Percentiles rank a stretch among this genome's conserved stretches.
phyloP scores from a whole-genome alignment of 768 basidiomycete species.

The Boletus subcaerulescens region DNA sequence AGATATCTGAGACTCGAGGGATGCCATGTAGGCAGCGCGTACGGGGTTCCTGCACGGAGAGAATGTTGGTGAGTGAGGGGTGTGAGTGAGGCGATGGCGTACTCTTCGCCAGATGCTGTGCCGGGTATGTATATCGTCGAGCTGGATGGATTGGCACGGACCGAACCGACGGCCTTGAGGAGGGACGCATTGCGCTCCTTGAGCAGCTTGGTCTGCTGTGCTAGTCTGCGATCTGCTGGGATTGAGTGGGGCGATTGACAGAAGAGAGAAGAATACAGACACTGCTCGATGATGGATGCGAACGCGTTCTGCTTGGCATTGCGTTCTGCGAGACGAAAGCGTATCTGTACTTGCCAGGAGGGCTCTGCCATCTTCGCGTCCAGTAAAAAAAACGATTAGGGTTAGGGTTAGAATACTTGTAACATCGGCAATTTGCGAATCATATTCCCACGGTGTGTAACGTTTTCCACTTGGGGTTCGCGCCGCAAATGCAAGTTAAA shows the following conservation, averaged over 20 bases:
- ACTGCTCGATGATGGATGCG: conserved; percentile 87
- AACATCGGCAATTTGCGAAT: conserved; percentile 20
- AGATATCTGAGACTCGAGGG: conserved; percentile 92
- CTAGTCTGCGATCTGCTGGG: conserved; percentile 78
- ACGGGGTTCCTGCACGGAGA: conserved; percentile 65
- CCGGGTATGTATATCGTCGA: conserved; percentile 61
- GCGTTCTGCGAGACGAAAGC: conserved; percentile 76
- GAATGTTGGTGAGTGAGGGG: neutral
- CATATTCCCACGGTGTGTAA: conserved; percentile 23
- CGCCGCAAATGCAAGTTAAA: conserved; percentile 10
- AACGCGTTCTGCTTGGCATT: conserved; percentile 80
- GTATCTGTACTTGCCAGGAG: conserved; percentile 79
- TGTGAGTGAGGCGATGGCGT: conserved; percentile 24
- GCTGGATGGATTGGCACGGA: conserved; percentile 57
- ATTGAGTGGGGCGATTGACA: conserved; percentile 10
- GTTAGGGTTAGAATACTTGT: conserved; percentile 23
- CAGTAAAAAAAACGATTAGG: conserved; percentile 13
- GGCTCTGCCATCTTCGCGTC: conserved; percentile 65
- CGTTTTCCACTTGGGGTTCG: conserved; percentile 14
- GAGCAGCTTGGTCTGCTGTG: conserved; percentile 86
- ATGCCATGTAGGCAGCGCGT: conserved; percentile 82
- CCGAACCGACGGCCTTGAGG: conserved; percentile 76
- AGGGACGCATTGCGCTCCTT: conserved; percentile 91
- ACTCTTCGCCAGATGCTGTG: conserved; percentile 66
- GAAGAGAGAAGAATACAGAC: conserved; percentile 44